Evolutionary conservation across 2,329 filamentous ascomycete genomes (phyloP).

Genomic region (Paecilomyces dactylethromorphus): DNA sequence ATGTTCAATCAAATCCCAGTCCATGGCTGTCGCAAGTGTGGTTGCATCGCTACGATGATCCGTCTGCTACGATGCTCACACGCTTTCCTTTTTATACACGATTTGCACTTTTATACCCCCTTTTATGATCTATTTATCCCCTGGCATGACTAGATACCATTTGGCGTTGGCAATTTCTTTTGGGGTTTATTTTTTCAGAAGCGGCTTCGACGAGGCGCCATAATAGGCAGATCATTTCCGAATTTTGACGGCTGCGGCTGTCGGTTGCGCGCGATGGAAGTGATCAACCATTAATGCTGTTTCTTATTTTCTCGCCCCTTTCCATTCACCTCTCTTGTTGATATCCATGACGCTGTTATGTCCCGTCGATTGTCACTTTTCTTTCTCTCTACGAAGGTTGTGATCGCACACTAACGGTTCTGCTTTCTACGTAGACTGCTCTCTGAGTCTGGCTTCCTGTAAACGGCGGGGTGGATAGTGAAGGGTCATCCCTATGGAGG

Average conservation of each 20-base stretch:
- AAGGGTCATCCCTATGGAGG: background rate
- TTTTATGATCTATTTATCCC: slow-evolving; percentile 6
- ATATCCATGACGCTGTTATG: slow-evolving; percentile 6
- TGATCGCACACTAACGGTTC: slow-evolving; percentile 9
- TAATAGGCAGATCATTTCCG: background rate
- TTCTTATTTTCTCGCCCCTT: slow-evolving; percentile 10
- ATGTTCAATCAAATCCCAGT: slow-evolving; percentile 11
- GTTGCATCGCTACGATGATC: slow-evolving; percentile 26
- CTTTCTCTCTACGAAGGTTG: background rate
- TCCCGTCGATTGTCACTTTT: background rate
- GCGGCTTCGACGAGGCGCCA: background rate
- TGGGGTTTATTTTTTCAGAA: background rate
- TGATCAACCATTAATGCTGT: background rate
- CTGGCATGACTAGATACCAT: background rate
- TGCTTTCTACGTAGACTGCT: slow-evolving; percentile 34
- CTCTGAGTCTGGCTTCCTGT: slow-evolving; percentile 44
- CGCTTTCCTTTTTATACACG: slow-evolving; percentile 4
- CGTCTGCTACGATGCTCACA: background rate
- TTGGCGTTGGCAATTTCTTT: background rate
- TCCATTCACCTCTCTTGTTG: slow-evolving; percentile 8
- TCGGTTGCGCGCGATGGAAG: background rate
- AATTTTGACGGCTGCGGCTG: background rate
- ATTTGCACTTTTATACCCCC: slow-evolving; percentile 6
- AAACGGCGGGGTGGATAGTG: slow-evolving; percentile 11
- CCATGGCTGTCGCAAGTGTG: slow-evolving; percentile 24